Percentiles rank a stretch among this genome's conserved stretches.
Conservation (phyloP, 140 eudicot species). For the Cichorium intybus region DNA sequence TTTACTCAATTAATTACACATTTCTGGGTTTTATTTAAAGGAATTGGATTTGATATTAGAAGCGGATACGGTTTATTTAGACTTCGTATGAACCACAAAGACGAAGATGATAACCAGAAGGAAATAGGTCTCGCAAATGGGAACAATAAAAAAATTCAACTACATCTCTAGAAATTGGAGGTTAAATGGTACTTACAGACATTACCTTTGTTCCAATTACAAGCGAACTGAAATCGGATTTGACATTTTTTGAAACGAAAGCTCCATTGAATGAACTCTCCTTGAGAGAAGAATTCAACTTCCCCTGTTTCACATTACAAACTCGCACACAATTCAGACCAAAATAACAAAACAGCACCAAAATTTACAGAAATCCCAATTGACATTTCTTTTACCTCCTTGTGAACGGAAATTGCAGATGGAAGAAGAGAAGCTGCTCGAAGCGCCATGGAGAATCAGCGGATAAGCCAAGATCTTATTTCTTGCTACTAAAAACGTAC, state of each 20-base stretch:
- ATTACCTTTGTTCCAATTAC: constrained; percentile 53
- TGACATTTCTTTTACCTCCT: constrained; percentile 35
- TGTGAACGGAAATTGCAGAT: constrained; percentile 41
- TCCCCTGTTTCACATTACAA: constrained; percentile 41
- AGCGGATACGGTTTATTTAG: not conserved
- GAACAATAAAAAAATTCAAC: not conserved
- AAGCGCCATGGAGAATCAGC: constrained; percentile 49
- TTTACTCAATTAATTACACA: not conserved
- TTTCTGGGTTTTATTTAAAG: not conserved
- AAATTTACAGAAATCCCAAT: not conserved
- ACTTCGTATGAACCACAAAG: not conserved
- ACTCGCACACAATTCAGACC: not conserved
- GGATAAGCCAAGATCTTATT: constrained; percentile 4
- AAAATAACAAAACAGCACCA: not conserved
- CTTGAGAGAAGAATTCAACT: constrained; percentile 35
- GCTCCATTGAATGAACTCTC: constrained; percentile 56
- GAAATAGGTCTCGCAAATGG: not conserved
- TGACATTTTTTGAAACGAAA: constrained; percentile 37
- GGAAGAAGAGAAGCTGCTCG: constrained; percentile 51
- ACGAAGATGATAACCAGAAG: not conserved
- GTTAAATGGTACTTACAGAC: not conserved
- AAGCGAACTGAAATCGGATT: constrained; percentile 46
- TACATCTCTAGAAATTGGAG: not conserved
- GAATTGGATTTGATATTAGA: not conserved
- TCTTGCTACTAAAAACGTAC: not conserved